Evolutionary conservation across 306 rosid genomes (phyloP), one percentile per base, ranked within the genome.

Genomic region (Medicago arabica): DNA sequence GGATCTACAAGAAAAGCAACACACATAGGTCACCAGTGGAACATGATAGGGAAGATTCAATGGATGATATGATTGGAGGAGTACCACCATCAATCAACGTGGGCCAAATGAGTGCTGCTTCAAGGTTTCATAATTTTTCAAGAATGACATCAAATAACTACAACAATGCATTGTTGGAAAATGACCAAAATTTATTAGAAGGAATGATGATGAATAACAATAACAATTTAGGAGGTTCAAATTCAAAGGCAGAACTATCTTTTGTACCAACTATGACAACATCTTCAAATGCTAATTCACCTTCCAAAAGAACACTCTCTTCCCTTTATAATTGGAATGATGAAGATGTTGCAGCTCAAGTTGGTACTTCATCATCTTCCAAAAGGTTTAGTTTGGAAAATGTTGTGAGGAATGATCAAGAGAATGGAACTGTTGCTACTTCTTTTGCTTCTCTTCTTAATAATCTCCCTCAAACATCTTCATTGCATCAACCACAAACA

Each of bases 1-100:
- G 98, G 78, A 95, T 95, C 76, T 95, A 92, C 88, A 87, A 95
- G 87, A 95, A 92, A 86, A 89, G 68, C 84, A 92, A 86, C 77
- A 71, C 95, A 4, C 89, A 82, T 58, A 86, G 91, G 50, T 77
- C 87, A 0, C 75, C 87, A 0, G 21, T 86, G 68, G 92, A 90
- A 50, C 93, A 85, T 4, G 95, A 87, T 2, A 85, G 87, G 65
- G 93, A 88, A 59, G 95, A 89, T 36, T 76, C 89, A 7, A 71
- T 87, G 76, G 93, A 86, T 8, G 94, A 86, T 17, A 38, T 86
- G 89, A 75, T 81, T 64, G 86, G 91, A 49, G 77, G 85, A 49
- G 72, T 88, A 11, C 81, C 85, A 2, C 83, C 85, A 0, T 80
- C 91, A 2, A 82, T 87, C 28, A 81, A 72, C 71, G 67, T 78